phyloP scores from a whole-genome alignment of 495 filamentous ascomycete species.

The Neurospora intermedia region DNA sequence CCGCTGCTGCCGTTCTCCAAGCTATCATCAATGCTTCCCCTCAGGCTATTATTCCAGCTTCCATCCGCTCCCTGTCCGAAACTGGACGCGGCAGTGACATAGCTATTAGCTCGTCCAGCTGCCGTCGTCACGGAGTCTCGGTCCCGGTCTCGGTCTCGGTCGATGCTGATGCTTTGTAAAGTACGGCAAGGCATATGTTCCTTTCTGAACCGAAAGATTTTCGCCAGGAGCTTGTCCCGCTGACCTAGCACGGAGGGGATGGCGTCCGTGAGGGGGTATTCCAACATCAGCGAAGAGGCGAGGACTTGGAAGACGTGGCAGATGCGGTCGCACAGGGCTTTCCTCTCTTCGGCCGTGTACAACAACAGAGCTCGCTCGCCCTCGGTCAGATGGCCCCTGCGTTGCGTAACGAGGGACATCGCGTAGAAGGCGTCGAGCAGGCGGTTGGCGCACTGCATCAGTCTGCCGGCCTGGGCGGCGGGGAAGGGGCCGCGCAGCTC shows the following conservation, averaged over 20 bases:
- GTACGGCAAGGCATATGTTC: constrained; percentile 37
- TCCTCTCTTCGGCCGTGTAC: constrained; percentile 70
- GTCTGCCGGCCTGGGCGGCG: constrained; percentile 50
- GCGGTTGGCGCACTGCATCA: constrained; percentile 66
- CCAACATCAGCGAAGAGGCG: constrained; percentile 83
- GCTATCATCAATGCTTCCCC: not conserved
- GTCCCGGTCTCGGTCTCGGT: not conserved
- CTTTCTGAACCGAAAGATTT: constrained; percentile 75
- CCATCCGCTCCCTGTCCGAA: not conserved
- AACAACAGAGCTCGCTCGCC: constrained; percentile 70
- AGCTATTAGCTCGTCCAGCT: constrained; percentile 6
- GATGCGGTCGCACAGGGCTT: constrained; percentile 70
- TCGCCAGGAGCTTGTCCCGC: constrained; percentile 76
- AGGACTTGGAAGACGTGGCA: constrained; percentile 91
- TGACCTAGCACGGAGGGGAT: constrained; percentile 72
- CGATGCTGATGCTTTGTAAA: constrained; percentile 1
- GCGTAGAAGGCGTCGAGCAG: constrained; percentile 90
- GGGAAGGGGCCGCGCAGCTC: constrained; percentile 79
- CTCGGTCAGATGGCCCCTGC: constrained; percentile 61
- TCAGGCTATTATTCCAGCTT: not conserved
- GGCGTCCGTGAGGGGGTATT: constrained; percentile 82
- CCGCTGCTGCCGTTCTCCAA: not conserved
- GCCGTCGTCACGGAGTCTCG: constrained; percentile 10
- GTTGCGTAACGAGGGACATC: constrained; percentile 85
- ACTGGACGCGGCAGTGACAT: not conserved